Evolutionary conservation across 768 basidiomycete genomes (phyloP), one percentile per base, ranked within the genome.

Genomic region (Grammothele lineata): DNA sequence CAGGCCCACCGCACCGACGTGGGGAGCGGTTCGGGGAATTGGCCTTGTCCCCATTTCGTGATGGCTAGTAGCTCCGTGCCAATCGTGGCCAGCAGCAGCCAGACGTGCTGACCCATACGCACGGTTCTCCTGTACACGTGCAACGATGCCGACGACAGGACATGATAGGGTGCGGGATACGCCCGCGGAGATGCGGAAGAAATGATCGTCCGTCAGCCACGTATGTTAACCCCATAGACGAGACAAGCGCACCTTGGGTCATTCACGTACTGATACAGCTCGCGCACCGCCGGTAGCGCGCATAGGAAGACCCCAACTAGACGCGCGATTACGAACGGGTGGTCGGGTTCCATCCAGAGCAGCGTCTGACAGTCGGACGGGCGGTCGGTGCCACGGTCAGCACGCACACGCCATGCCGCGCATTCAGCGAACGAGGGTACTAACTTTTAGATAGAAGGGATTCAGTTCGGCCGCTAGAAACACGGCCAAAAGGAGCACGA

Each of bases 261-360:
- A 59, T 84, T 87, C 58, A 88, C 77, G 58, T 92, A 92, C 61
- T 89, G 87, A 62, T 79, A 88, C 22, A 91, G 66, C 69, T 92
- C 90, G 57, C 90, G 72, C 48, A 85, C 87, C 12, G 91, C 90
- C 10, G 90, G 90, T 25, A 92, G 70, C n/a, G 83, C 90, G 58
- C 89, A 92, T 2, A 92, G 69, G 61, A 92, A 92, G 51, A 92
- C 80, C 50, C 80, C 80, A 14, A 79, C 81, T 9, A 92, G 75
- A 26, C 76, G 68, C 24, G 79, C 68, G 48, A 91, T 86, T 40
- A 92, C 74, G 53, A 92, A 80, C 10, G 89, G 90, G 63, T 92
- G 90, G 64, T 89, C 84, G 27, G 90, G 91, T 60, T 92, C 88
- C 83, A 92, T 85, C 89, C 90, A 92, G 30, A 92, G 71, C 50